Evolutionary conservation across 1,139 yeast species (phyloP).

Genomic region (Groenewaldozyma auringiensis): DNA sequence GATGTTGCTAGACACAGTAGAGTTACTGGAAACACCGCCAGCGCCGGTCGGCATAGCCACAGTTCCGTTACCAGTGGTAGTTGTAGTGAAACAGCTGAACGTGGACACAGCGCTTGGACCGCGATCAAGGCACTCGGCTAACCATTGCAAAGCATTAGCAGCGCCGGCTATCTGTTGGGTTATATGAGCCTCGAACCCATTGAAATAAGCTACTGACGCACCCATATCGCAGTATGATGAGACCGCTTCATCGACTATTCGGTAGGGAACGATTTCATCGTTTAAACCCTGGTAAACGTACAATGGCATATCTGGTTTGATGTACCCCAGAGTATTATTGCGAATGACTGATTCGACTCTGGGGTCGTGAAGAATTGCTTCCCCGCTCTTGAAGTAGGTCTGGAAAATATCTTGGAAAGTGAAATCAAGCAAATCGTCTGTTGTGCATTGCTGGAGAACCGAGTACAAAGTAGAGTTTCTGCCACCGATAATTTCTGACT

Average conservation of each 20-base stretch:
- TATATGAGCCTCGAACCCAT: conserved; percentile 16
- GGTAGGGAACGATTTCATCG: conserved; percentile 21
- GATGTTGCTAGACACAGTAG: no score
- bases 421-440: conserved; percentile 16
- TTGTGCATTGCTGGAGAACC: conserved; percentile 12
- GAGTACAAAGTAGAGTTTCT: not conserved
- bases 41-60: no score
- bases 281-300: conserved; percentile 23
- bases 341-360: conserved; percentile 10
- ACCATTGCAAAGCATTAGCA: conserved; percentile 16
- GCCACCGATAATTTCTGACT: not conserved
- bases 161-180: conserved; percentile 10
- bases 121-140: conserved; percentile 11
- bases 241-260: conserved; percentile 17
- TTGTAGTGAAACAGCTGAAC: conserved; percentile 10
- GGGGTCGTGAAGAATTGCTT: conserved; percentile 12
- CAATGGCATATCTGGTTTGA: conserved; percentile 20
- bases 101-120: conserved; percentile 7
- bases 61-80: no score
- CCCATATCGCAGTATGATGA: conserved; percentile 23
- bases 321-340: conserved; percentile 15
- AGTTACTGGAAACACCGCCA: no score
- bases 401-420: conserved; percentile 17
- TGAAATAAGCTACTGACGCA: conserved; percentile 21
- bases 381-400: conserved; percentile 18